Conservation (phyloP, 2,329 filamentous ascomycete genomes). For the Pseudogymnoascus sp. region DNA sequence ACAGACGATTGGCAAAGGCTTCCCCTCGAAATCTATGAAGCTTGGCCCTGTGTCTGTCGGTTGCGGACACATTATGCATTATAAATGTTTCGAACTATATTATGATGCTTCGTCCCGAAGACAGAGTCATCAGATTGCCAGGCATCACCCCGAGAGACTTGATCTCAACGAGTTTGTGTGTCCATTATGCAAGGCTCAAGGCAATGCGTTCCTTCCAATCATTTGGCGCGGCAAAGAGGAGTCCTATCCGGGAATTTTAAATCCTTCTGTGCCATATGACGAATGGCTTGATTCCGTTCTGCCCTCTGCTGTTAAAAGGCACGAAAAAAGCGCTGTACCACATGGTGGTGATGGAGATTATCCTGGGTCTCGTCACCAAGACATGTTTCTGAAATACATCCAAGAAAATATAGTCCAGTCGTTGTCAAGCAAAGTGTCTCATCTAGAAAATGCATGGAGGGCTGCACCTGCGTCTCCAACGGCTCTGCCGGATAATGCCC, state of each 20-base stretch:
- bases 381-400: constrained; percentile 45
- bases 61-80: constrained; percentile 99
- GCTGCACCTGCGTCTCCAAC: background rate
- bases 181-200: constrained; percentile 90
- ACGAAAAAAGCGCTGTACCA: constrained; percentile 38
- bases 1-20: constrained; percentile 83
- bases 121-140: constrained; percentile 86
- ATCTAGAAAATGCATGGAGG: constrained; percentile 8
- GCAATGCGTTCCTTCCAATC: constrained; percentile 90
- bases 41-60: constrained; percentile 79
- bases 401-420: constrained; percentile 42
- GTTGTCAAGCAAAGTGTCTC: constrained; percentile 31
- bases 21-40: constrained; percentile 59
- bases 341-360: constrained; percentile 18
- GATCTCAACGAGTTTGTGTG: constrained; percentile 86
- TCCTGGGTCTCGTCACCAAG: constrained; percentile 32
- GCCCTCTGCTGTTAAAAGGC: constrained; percentile 36
- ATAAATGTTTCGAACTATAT: constrained; percentile 88
- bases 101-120: constrained; percentile 75
- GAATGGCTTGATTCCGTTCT: constrained; percentile 24
- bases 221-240: constrained; percentile 92
- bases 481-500: background rate
- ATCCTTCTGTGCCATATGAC: constrained; percentile 51
- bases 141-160: constrained; percentile 82
- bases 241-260: constrained; percentile 67